Evolutionary conservation across 768 basidiomycete species (phyloP), one percentile per base, ranked within the genome.

Genomic region (Sutorius australiensis): DNA sequence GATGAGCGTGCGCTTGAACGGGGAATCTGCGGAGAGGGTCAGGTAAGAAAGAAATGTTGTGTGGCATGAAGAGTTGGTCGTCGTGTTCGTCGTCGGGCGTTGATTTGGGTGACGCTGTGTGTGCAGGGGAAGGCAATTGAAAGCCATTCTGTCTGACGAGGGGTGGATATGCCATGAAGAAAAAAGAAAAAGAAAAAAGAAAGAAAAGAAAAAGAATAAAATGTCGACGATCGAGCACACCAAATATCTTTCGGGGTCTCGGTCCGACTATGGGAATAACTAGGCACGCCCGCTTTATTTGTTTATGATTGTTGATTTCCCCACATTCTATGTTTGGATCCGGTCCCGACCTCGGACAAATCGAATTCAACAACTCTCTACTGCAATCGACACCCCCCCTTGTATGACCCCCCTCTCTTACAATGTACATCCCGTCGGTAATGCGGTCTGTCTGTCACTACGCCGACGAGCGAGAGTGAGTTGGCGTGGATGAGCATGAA

Each of bases 91-190:
- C 59, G 55, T 67, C 60, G 60, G 59, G 50, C 57, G 70, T 44
- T 33, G 69, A 54, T 55, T 70, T 59, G 21, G 68, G 63, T 0
- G 62, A 64, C 0, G 68, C 53, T 0, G 66, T 68, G 34, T 64
- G 64, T 6, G 74, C 66, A 21, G 81, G 76, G 43, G 75, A 75
- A 19, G 81, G 79, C 33, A 84, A 61, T 56, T 87, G 83, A 67
- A 90, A 90, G 61, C 89, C 88, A 71, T 89, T 84, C 64, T 86
- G 83, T 54, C 86, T 75, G 58, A 88, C 65, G 53, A 68, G 59
- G 40, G 64, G 50, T 3, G 66, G 52, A 65, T 69, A 67, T 48
- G 68, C 59, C 65, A 70, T 68, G 19, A 30, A 33, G 21, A 12
- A 42, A 34, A 31, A 11, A 17, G 24, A 8, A 32, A 19, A 33